Evolutionary conservation across 2,329 filamentous ascomycete species (phyloP), one percentile per base, ranked within the genome.

Genomic region (Tolypocladium sp.): DNA sequence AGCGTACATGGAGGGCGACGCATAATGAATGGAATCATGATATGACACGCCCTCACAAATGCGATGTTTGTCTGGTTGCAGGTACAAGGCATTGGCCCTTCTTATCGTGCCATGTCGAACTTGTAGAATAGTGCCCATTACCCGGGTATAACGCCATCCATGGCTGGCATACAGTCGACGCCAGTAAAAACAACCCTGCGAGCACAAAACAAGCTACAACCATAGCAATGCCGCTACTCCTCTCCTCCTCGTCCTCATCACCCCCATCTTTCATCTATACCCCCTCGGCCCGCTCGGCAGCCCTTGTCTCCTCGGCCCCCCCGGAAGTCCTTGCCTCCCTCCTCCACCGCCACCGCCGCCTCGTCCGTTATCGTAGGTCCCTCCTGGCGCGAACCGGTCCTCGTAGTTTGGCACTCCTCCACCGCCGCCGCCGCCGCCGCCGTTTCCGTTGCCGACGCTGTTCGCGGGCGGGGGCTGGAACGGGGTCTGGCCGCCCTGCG

Each of bases 201-300:
- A 51, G 30, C 17, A 52, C 49, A 22, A 46, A 2, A n/a, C 27
- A 17, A n/a, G 49, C 4, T n/a, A 9, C 33, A 52, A 20, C 27
- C 49, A 35, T 13, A 13, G 27, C 49, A n/a, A 35, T 33, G 49
- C 30, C 49, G 49, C 30, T 35, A 35, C 12, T 17, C n/a, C 35
- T 38, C 5, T 9, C 13, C 22, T 25, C 17, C 6, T 33, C 25
- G 27, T 27, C 33, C 22, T 20, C 33, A 4, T 10, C 46, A 46
- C 51, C 40, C 22, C 33, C 42, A 33, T 30, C 33, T 1, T 12
- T 71, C 64, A 75, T 65, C 71, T 68, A 52, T 75, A 74, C 25
- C 69, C 72, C 63, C 77, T 70, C 7, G 79, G 78, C n/a, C 77
- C 77, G 59, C 73, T 75, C 2, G 79, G 78, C 57, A 81, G 64